Evolutionary conservation across 2,329 filamentous ascomycete genomes (phyloP), one percentile per base, ranked within the genome.

Genomic region (Cladophialophora carrionii): DNA sequence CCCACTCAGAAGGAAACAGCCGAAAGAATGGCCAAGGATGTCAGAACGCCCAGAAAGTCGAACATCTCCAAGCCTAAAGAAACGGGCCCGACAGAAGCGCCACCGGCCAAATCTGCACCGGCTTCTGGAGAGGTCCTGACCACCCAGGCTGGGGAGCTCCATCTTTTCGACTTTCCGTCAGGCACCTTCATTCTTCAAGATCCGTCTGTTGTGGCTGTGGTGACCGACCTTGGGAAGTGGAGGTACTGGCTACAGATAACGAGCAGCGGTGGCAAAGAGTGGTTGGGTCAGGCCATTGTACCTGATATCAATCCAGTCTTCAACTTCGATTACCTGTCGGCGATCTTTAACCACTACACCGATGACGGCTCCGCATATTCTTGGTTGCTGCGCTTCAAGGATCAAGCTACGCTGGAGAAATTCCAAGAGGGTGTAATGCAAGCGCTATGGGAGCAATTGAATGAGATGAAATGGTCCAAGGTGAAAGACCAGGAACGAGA

Each of bases 251-350:
- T 99, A 34, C 91, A 97, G 74, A 89, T 98, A 62, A 85, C 86
- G 49, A 88, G 89, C 67, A 65, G 65, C n/a, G 83, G 86, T 46
- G 87, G 91, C 37, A 88, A 87, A 73, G 88, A 93, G 61, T 97
- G 92, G 91, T 82, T 99, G 2, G 92, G 92, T 24, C 91, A 96
- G 70, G 85, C 89, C 2, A 87, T 99, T 32, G 83, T 92, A 32
- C 89, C 91, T 6, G 95, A 99, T 72, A 92, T 98, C 77, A 98
- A 98, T 73, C 95, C 95, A 0, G 93, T 99, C 22, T 99, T 98
- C 82, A 98, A 98, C 79, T 98, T 97, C 71, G 95, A 99, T 77
- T 98, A 94, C 73, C 83, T 96, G n/a, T 98, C 94, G 0, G 98
- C 98, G 76, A 97, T 99, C 74, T 99, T 99, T 84, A 99, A 99